Percentiles rank a stretch among this genome's conserved stretches.
These are phyloP conservation scores for Ophryocystis elektroscirrha DNA, from an alignment of 169 alveolate genomes.

Conservation along the genomic window DNA sequence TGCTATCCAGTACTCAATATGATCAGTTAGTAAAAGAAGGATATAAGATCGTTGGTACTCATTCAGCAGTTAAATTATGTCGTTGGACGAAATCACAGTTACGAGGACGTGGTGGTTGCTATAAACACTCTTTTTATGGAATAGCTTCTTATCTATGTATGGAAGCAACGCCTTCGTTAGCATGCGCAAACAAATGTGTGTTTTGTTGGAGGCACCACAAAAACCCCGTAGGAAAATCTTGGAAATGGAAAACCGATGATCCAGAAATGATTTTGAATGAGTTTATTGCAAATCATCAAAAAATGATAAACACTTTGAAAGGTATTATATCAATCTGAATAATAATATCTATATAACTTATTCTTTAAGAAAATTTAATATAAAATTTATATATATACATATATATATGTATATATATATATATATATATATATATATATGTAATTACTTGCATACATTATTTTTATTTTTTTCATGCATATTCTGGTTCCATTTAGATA, in stretches of 20 bases:
- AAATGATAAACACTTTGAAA: constrained; percentile 8
- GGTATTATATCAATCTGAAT: no score
- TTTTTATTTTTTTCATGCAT: no score
- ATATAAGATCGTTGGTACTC: constrained; percentile 52
- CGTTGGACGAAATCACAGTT: constrained; percentile 57
- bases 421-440: no score
- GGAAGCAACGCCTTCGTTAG: constrained; percentile 65
- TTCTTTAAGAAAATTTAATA: no score
- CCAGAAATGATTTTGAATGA: constrained; percentile 31
- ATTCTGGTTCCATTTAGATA: no score
- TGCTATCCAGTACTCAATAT: neutral
- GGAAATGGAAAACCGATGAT: constrained; percentile 57
- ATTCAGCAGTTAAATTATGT: constrained; percentile 62
- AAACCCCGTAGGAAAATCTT: constrained; percentile 49
- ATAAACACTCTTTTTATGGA: constrained; percentile 66
- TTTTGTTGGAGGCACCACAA: constrained; percentile 73
- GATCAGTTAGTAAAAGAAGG: constrained; percentile 25
- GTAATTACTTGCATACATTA: no score
- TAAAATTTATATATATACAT: no score
- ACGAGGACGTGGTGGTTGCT: constrained; percentile 51
- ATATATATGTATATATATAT: no score
- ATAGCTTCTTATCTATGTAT: constrained; percentile 54
- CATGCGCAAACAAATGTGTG: constrained; percentile 68
- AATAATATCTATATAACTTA: no score
- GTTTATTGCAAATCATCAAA: constrained; percentile 3